Evolutionary conservation across 441 rosid genomes (phyloP).

Genomic region (Gossypium gossypioides): DNA sequence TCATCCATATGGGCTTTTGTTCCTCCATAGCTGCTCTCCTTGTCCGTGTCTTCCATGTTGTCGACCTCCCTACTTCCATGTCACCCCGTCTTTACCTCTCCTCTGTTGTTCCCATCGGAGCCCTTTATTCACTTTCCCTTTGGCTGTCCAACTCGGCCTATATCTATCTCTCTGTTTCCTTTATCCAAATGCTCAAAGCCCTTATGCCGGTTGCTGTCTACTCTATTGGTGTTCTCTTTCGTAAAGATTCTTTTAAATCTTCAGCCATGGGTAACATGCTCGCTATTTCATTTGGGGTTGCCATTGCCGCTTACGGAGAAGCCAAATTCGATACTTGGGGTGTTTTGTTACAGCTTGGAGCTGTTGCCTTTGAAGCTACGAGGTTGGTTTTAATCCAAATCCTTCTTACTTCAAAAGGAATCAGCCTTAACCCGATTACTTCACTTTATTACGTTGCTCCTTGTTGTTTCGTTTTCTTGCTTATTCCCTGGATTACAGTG

Average conservation of each 20-base stretch:
- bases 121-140: constrained; percentile 37
- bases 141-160: constrained; percentile 48
- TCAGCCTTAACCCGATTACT: constrained; percentile 34
- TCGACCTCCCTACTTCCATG: constrained; percentile 33
- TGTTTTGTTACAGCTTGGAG: constrained; percentile 36
- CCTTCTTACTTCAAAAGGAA: constrained; percentile 35
- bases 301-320: constrained; percentile 43
- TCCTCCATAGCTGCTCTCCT: constrained; percentile 30
- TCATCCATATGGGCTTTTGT: constrained; percentile 43
- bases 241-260: constrained; percentile 28
- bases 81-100: constrained; percentile 28
- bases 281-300: constrained; percentile 39
- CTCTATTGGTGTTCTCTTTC: constrained; percentile 29
- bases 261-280: constrained; percentile 38
- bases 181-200: constrained; percentile 51
- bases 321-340: constrained; percentile 34
- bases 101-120: constrained; percentile 45
- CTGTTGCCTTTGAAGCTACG: constrained; percentile 43
- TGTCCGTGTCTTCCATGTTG: constrained; percentile 31
- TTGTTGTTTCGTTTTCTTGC: constrained; percentile 34
- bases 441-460: constrained; percentile 46
- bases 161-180: constrained; percentile 42
- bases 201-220: constrained; percentile 51
- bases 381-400: constrained; percentile 42
- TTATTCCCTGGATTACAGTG: constrained; percentile 30